Evolutionary conservation across 108 stramenopile genomes (phyloP), one percentile per base, ranked within the genome.

Genomic region (Discostella stelligeroides): DNA sequence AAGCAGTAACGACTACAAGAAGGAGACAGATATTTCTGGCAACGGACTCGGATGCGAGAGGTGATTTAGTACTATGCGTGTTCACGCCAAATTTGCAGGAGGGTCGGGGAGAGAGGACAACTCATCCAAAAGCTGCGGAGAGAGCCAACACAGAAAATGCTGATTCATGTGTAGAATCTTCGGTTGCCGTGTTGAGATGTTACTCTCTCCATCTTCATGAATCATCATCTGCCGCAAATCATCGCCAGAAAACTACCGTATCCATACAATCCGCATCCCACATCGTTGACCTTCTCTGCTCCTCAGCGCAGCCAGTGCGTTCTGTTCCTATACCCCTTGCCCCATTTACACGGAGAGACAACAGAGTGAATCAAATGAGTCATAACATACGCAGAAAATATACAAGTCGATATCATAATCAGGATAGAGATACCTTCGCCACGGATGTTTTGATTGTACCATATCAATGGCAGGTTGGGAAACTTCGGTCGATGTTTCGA

Each of bases 361-460:
- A 28, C 12, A 20, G 23, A 53, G 41, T 20, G 30, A 27, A 27
- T 64, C 40, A 40, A 43, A 41, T 7, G 27, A 18, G 12, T 46
- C 1, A 12, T 28, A 25, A 23, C 13, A 28, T 54, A 54, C n/a
- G 25, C 10, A 12, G 7, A 8, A 56, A 68, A 20, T 15, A 17
- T 1, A 59, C 53, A 14, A 70, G 63, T 38, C 76, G 63, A 29
- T 70, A 70, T 70, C 68, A 77, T 38, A 38, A 46, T 4, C 34
- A 13, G 11, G 68, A 77, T 60, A 68, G 58, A 28, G 69, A 70
- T 50, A 70, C 76, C n/a, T 55, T 84, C 57, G 86, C 88, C 7
- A 73, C 69, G 21, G 87, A 90, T 62, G 68, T 90, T 23, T 75
- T 90, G 48, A 64, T 90, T 6, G 15, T 86, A 24, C 50, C 37